Evolutionary conservation across 148 eudicot species (phyloP).

Genomic region (Chenopodium quinoa): DNA sequence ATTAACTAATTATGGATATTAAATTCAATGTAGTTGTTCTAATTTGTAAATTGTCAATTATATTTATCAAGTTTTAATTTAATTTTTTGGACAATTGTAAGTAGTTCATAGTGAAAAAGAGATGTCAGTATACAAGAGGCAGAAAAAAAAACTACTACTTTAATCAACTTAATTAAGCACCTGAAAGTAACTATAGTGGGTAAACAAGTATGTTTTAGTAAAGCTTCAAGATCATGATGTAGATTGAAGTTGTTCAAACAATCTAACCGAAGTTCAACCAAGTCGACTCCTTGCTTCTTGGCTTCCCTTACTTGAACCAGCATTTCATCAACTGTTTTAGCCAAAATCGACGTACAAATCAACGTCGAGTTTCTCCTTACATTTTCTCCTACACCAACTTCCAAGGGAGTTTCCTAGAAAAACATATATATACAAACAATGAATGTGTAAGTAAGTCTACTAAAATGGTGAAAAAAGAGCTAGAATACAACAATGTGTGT

Average conservation of each 20-base stretch:
- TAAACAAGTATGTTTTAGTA: neutral
- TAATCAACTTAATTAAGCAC: neutral
- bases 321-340: neutral
- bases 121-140: too few relatives aligned
- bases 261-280: neutral
- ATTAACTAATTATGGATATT: too few relatives aligned
- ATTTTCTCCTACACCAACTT: neutral
- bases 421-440: neutral
- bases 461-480: too few relatives aligned
- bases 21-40: too few relatives aligned
- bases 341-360: neutral
- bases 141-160: too few relatives aligned
- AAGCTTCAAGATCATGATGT: neutral
- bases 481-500: too few relatives aligned
- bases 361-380: neutral
- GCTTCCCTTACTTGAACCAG: neutral
- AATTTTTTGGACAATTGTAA: too few relatives aligned
- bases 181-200: conserved; percentile 4
- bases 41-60: too few relatives aligned
- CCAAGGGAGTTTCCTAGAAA: neutral
- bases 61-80: too few relatives aligned
- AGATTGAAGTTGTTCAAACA: neutral
- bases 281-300: neutral
- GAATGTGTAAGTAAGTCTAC: too few relatives aligned
- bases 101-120: too few relatives aligned